Base-by-base conservation (phyloP, 2,329 filamentous ascomycete species). In the Periconia sp. region DNA sequence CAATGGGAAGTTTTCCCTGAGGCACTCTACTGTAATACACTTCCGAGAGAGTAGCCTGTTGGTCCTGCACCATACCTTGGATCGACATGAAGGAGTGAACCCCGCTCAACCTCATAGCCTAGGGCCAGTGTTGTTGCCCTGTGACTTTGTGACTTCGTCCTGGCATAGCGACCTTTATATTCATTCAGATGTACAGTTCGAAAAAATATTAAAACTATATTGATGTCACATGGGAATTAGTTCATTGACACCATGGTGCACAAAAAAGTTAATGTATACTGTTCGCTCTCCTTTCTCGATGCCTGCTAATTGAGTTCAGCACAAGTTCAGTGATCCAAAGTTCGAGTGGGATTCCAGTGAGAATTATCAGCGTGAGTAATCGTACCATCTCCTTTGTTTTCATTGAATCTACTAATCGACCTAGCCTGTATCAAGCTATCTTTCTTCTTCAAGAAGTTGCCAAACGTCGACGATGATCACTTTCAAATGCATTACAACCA, bases 401-500 rank as follows among this genome's bases (percentile, higher is more conserved):
- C 36, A 4, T 33, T 23, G 23, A 16, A 16, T 28, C 17, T 25
- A 3, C 16, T 5, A 5, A 18, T 30, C 15, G 3, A n/a, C 30
- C 5, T 31, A 61, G 57, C 63, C 34, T 64, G 52, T 35, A 56
- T 66, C 40, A 65, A 67, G 30, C 47, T 67, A 3, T 54, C 51
- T 40, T 40, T 56, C 47, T 66, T 63, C 49, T 66, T 66, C 51
- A 62, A 54, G 47, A 67, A 66, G 45, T 50, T 62, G 2, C 59
- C 56, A 9, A 32, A 61, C 19, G 59, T 67, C 37, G 60, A 59
- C 17, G 49, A 66, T 34, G 59, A 60, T 32, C 56, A 64, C 23
- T 67, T 67, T 36, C 57, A 66, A 36, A 59, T 56, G 32, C 63
- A 66, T 41, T 66, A 63, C 54, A 61, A 61, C 36, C 63, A 63